A percentile compares a stretch with the other conserved stretches of the same genome.
Conservation (phyloP, 2,329 filamentous ascomycete species). For the Fusarium sp. region DNA sequence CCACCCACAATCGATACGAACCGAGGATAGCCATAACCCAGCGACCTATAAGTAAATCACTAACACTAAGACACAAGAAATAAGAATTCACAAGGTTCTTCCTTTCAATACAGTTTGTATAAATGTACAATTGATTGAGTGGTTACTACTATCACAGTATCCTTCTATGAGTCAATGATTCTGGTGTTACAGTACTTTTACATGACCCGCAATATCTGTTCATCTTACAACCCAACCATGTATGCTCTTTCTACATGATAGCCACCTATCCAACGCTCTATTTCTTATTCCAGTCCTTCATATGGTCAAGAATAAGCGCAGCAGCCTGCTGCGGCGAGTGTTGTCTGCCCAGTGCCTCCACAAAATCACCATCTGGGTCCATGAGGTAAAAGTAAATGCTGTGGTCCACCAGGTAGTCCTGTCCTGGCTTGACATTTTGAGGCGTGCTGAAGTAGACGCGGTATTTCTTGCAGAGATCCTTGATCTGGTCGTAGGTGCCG, state of each 20-base stretch:
- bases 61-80: background rate
- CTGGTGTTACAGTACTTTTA: constrained; percentile 47
- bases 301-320: constrained; percentile 85
- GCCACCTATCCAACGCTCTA: constrained; percentile 2
- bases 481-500: constrained; percentile 93
- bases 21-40: constrained; percentile 32
- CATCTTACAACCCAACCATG: constrained; percentile 35
- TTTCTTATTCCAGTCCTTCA: constrained; percentile 69
- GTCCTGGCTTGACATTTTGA: constrained; percentile 85
- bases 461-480: constrained; percentile 94
- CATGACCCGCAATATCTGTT: constrained; percentile 35
- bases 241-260: constrained; percentile 18
- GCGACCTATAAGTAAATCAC: constrained; percentile 1
- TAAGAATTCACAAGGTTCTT: background rate
- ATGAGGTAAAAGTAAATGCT: constrained; percentile 99
- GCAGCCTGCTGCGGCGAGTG: constrained; percentile 90
- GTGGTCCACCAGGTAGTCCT: constrained; percentile 98
- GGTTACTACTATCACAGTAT: constrained; percentile 41
- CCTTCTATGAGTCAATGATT: constrained; percentile 41
- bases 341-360: constrained; percentile 94
- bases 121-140: constrained; percentile 48
- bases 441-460: constrained; percentile 98
- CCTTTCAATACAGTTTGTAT: background rate
- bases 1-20: constrained; percentile 39
- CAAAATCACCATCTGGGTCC: constrained; percentile 98